A percentile compares a stretch with the other conserved stretches of the same genome.
Conservation (phyloP, 345 rosid genomes). For the Dimocarpus longan region DNA sequence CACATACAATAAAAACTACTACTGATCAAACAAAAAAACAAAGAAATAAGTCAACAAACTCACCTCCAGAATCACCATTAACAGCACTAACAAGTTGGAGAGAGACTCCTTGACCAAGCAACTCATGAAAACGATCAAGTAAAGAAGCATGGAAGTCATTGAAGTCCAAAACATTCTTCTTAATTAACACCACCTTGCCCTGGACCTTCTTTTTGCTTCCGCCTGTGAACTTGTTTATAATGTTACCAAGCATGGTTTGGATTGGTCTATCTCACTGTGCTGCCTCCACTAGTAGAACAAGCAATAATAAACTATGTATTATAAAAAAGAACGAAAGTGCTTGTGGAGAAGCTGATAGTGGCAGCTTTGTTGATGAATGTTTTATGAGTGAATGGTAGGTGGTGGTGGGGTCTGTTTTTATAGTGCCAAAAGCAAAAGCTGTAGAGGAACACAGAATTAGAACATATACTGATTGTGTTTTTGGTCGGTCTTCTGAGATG, state of each 20-base stretch:
- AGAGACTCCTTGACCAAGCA: constrained; percentile 59
- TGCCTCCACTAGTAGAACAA: too few species aligned
- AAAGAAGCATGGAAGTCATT: constrained; percentile 69
- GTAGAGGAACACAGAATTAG: background rate
- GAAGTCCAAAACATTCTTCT: constrained; percentile 82
- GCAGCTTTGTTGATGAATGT: too few species aligned
- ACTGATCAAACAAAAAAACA: background rate
- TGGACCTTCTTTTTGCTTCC: constrained; percentile 38
- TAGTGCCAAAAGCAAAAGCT: background rate
- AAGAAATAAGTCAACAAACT: background rate
- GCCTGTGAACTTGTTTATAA: background rate
- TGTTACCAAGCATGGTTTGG: background rate
- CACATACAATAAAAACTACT: background rate
- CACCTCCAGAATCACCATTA: constrained; percentile 41
- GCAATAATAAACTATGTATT: too few species aligned
- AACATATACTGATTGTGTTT: background rate
- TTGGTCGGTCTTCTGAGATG: background rate
- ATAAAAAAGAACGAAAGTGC: too few species aligned
- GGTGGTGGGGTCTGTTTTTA: background rate
- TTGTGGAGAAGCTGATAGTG: too few species aligned
- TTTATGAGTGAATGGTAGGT: too few species aligned
- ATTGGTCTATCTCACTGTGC: too few species aligned
- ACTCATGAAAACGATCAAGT: constrained; percentile 65
- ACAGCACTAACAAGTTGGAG: constrained; percentile 78
- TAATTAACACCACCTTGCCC: constrained; percentile 83